Evolutionary conservation across 805 yeast genomes (phyloP).

Genomic region (Metschnikowia reukaufii): DNA sequence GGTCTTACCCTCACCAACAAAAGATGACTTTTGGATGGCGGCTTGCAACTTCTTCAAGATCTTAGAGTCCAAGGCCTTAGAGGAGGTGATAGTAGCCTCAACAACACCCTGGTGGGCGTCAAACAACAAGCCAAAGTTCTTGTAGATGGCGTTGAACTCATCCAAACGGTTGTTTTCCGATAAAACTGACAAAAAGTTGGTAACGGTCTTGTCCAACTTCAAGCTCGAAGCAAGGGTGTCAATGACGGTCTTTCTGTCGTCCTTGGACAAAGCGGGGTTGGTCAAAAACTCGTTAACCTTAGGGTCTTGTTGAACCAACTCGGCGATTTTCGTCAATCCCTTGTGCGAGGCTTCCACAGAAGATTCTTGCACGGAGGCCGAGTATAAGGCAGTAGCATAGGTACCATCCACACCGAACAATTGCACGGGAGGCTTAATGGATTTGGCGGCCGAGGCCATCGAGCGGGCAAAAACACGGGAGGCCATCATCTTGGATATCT

Average conservation of each 20-base stretch:
- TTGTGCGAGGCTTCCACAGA: conserved; percentile 67
- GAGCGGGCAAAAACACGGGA: conserved; percentile 68
- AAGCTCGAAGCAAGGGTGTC: conserved; percentile 51
- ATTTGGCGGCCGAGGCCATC: conserved; percentile 67
- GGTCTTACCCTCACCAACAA: conserved; percentile 83
- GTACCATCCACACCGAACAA: conserved; percentile 95
- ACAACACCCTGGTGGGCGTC: conserved; percentile 91
- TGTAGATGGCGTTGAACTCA: conserved; percentile 61
- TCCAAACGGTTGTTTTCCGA: conserved; percentile 93
- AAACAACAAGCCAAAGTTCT: conserved; percentile 72
- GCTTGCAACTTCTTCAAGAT: conserved; percentile 73
- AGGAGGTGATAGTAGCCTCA: conserved; percentile 90
- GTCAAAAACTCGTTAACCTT: conserved; percentile 60
- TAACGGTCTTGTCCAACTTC: conserved; percentile 64
- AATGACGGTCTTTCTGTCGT: conserved; percentile 73
- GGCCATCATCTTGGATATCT: conserved; percentile 40
- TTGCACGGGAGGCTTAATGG: conserved; percentile 85
- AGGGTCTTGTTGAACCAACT: conserved; percentile 58
- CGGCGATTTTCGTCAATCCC: conserved; percentile 59
- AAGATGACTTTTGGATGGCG: conserved; percentile 73
- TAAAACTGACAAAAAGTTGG: conserved; percentile 79
- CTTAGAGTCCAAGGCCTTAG: conserved; percentile 79
- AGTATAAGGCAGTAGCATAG: conserved; percentile 90
- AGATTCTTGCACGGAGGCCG: conserved; percentile 84
- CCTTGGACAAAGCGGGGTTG: conserved; percentile 81